Conservation (phyloP, 1,284 basidiomycete genomes). For the Exobasidium rhododendri region DNA sequence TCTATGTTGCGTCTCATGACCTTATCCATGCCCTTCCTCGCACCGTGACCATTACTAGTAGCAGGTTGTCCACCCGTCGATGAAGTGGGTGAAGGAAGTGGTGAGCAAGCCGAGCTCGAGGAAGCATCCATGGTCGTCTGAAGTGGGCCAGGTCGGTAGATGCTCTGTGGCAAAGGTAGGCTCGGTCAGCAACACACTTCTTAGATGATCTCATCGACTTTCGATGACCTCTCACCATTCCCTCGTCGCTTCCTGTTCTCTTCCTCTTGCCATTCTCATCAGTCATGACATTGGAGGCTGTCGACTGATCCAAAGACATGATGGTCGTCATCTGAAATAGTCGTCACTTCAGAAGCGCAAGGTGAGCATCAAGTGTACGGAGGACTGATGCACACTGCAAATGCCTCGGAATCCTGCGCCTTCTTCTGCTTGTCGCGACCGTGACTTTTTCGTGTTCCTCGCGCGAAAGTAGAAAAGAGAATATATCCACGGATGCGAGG, state of each 20-base stretch:
- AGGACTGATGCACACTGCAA: no score
- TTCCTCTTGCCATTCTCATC: slow-evolving; percentile 66
- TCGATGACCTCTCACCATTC: background rate
- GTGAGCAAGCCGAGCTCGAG: background rate
- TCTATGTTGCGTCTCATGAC: slow-evolving; percentile 8
- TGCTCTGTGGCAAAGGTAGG: no score
- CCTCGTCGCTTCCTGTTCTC: background rate
- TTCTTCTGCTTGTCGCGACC: no score
- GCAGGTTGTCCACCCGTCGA: background rate
- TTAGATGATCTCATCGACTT: no score
- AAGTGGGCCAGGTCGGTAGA: background rate
- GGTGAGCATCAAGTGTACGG: no score
- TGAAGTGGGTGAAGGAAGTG: background rate
- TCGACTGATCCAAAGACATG: slow-evolving; percentile 51
- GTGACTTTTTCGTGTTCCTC: no score
- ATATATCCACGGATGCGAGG: no score
- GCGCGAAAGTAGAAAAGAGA: no score
- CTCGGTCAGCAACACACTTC: no score
- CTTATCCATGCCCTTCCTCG: background rate
- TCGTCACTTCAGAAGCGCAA: no score
- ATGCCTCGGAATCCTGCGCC: no score
- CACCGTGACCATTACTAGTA: background rate
- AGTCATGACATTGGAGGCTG: slow-evolving; percentile 79
- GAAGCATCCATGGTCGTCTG: background rate
- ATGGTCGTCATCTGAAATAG: no score